Percentiles rank a stretch among this genome's conserved stretches.
Conservation (phyloP, 2,329 filamentous ascomycete genomes). For the Boeremia exigua region DNA sequence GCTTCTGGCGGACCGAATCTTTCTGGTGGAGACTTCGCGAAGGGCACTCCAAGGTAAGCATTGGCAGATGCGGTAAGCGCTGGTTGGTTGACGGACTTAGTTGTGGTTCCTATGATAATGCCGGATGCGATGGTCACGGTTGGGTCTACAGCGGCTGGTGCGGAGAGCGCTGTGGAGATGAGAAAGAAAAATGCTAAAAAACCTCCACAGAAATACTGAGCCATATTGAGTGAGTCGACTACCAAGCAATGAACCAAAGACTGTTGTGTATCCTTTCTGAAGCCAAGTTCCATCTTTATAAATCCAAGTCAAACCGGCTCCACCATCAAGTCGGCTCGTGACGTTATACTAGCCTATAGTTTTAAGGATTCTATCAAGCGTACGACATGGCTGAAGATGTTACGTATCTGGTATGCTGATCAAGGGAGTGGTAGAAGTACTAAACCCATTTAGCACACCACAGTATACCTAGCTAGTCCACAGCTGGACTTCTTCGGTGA, state of each 20-base stretch:
- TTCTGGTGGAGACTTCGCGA: conserved; percentile 22
- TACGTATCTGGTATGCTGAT: not conserved
- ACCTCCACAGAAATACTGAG: not conserved
- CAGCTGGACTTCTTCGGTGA: not conserved
- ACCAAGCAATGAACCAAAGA: not conserved
- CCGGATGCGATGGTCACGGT: conserved; percentile 15
- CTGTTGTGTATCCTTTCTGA: not conserved
- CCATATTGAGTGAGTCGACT: not conserved
- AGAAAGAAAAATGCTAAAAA: not conserved
- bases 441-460: not conserved
- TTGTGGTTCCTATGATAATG: conserved; percentile 14
- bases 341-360: not conserved
- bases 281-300: not conserved
- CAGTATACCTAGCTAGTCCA: not conserved
- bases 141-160: conserved; percentile 8
- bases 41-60: conserved; percentile 21
- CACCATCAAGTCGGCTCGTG: not conserved
- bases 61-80: conserved; percentile 18
- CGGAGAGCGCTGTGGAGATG: not conserved
- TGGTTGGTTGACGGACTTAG: conserved; percentile 13
- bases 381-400: not conserved
- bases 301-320: not conserved
- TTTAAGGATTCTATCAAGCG: not conserved
- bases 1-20: conserved; percentile 24
- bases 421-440: not conserved